Conservation (phyloP, 441 rosid species). For the Hura crepitans region DNA sequence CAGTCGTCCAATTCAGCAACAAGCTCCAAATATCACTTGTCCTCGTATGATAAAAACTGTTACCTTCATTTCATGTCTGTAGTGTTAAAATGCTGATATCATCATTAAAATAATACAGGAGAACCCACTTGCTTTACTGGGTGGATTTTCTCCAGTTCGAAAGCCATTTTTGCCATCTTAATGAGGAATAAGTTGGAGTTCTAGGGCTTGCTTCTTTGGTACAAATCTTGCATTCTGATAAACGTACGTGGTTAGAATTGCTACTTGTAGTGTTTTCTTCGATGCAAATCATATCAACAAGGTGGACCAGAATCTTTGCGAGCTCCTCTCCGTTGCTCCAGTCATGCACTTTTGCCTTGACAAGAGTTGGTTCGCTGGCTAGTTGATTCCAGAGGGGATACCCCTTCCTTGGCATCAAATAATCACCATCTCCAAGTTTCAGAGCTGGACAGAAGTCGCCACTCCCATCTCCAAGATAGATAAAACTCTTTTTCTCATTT, state of each 20-base stretch:
- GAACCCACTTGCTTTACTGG: background rate
- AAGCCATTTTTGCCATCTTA: conserved; percentile 14
- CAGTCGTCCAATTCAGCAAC: background rate
- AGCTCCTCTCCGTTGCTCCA: conserved; percentile 71
- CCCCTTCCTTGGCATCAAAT: conserved; percentile 66
- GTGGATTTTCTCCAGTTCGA: background rate
- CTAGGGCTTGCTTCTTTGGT: conserved; percentile 10
- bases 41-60: background rate
- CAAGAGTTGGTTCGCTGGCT: conserved; percentile 31
- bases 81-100: background rate
- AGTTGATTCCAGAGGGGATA: conserved; percentile 60
- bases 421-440: conserved; percentile 53
- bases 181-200: conserved; percentile 10
- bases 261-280: conserved; percentile 15
- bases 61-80: background rate
- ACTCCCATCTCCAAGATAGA: conserved; percentile 84
- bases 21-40: background rate
- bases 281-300: conserved; percentile 34
- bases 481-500: conserved; percentile 32
- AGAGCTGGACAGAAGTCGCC: conserved; percentile 74
- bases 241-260: conserved; percentile 15
- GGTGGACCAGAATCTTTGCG: conserved; percentile 37
- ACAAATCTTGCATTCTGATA: conserved; percentile 22
- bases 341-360: conserved; percentile 67
- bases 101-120: background rate